Evolutionary conservation across 1,284 basidiomycete species (phyloP).

Genomic region (Sparassis latifolia): DNA sequence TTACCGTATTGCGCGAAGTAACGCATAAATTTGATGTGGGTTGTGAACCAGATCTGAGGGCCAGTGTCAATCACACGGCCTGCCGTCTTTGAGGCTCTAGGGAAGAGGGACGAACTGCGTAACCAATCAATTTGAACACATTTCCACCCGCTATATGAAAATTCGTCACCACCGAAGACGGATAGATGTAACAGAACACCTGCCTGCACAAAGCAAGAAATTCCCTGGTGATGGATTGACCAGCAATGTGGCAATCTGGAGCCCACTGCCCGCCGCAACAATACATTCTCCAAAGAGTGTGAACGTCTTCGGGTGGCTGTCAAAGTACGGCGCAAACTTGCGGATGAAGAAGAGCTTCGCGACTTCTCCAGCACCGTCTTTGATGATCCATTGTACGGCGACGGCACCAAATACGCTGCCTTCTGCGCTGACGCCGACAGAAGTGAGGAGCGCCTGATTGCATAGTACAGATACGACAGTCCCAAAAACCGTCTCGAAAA

Average conservation of each 20-base stretch:
- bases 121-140: slow-evolving; percentile 25
- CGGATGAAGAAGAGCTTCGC: slow-evolving; percentile 29
- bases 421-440: slow-evolving; percentile 26
- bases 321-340: slow-evolving; percentile 25
- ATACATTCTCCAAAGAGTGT: slow-evolving; percentile 20
- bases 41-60: slow-evolving; percentile 25
- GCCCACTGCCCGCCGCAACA: slow-evolving; percentile 21
- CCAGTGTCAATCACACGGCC: too few relatives aligned
- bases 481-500: slow-evolving; percentile 22
- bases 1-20: slow-evolving; percentile 26
- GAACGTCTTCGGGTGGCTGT: slow-evolving; percentile 28
- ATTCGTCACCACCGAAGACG: not conserved
- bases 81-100: too few relatives aligned
- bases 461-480: slow-evolving; percentile 26
- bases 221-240: slow-evolving; percentile 19
- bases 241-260: slow-evolving; percentile 25
- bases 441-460: slow-evolving; percentile 26
- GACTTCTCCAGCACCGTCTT: slow-evolving; percentile 27
- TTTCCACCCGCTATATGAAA: slow-evolving; percentile 22
- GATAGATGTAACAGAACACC: slow-evolving; percentile 1
- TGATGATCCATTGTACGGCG: slow-evolving; percentile 29
- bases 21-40: slow-evolving; percentile 28
- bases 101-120: slow-evolving; percentile 16
- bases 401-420: slow-evolving; percentile 28
- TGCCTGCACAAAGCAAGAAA: slow-evolving; percentile 26